A percentile compares a stretch with the other conserved stretches of the same genome.
Evolutionary conservation across 2,329 filamentous ascomycete genomes (phyloP).

Genomic region (Xylariaceae sp.): DNA sequence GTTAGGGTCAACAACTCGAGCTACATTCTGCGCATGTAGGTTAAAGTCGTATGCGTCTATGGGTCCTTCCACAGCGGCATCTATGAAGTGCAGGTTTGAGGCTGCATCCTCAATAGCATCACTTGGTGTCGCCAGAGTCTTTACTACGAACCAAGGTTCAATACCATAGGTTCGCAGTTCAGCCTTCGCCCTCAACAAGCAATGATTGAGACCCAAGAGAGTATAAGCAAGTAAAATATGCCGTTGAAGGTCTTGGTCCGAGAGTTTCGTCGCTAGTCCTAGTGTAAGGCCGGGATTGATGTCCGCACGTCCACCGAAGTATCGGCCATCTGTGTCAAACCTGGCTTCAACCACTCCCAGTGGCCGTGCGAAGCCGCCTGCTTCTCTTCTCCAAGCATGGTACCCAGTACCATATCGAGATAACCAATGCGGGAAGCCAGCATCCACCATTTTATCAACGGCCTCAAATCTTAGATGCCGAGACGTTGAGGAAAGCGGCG

Average conservation of each 20-base stretch:
- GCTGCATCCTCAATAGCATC: constrained; percentile 14
- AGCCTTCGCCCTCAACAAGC: constrained; percentile 14
- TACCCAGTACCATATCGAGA: constrained; percentile 17
- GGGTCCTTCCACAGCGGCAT: constrained; percentile 1
- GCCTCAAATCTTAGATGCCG: too few species aligned
- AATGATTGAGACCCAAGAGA: constrained; percentile 19
- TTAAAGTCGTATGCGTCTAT: constrained; percentile 17
- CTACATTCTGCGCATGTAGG: constrained; percentile 20
- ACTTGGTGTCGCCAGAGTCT: constrained; percentile 6
- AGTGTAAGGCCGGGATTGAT: constrained; percentile 17
- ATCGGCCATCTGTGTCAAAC: constrained; percentile 24
- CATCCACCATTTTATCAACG: constrained; percentile 10
- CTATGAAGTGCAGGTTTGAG: constrained; percentile 8
- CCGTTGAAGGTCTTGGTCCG: constrained; percentile 9
- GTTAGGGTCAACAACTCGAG: constrained; percentile 17
- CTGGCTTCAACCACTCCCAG: constrained; percentile 19
- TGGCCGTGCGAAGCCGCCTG: constrained; percentile 7
- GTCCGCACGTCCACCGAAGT: constrained; percentile 23
- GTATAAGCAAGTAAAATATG: constrained; percentile 22
- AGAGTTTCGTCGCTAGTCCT: constrained; percentile 15
- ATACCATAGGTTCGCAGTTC: constrained; percentile 11
- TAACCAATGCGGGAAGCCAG: constrained; percentile 12
- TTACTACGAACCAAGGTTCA: constrained; percentile 17
- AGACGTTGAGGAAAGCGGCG: too few species aligned
- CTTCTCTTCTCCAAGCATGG: constrained; percentile 10